These are phyloP conservation scores for Hymenoscyphus scutula DNA, from an alignment of 2,329 filamentous ascomycete species.

Conservation along the genomic window DNA sequence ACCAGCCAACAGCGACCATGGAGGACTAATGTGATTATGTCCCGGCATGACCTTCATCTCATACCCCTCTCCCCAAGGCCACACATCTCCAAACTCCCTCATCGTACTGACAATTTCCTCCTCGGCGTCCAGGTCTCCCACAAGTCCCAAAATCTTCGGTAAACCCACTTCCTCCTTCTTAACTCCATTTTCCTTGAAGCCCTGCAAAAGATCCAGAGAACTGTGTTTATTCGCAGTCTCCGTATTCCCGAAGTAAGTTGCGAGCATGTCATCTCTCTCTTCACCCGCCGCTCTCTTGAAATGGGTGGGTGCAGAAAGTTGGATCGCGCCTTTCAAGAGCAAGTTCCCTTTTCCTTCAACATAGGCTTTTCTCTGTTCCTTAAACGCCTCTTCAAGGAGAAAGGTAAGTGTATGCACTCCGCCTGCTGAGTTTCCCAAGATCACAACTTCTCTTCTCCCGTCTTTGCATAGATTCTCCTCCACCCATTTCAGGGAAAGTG, in stretches of 20 bases:
- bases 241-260: constrained; percentile 26
- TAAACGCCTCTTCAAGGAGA: constrained; percentile 26
- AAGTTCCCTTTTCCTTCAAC: constrained; percentile 14
- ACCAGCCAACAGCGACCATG: constrained; percentile 29
- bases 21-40: constrained; percentile 36
- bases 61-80: constrained; percentile 27
- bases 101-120: constrained; percentile 32
- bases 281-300: constrained; percentile 17
- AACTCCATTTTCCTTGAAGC: constrained; percentile 2
- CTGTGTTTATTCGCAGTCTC: constrained; percentile 17
- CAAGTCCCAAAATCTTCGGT: constrained; percentile 25
- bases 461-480: constrained; percentile 19
- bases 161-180: constrained; percentile 19
- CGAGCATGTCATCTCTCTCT: constrained; percentile 19
- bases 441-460: constrained; percentile 26
- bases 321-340: constrained; percentile 26
- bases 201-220: constrained; percentile 18
- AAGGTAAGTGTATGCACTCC: constrained; percentile 34
- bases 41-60: constrained; percentile 24
- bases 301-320: constrained; percentile 28
- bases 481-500: constrained; percentile 26
- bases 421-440: constrained; percentile 36
- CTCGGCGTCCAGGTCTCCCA: constrained; percentile 32
- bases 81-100: constrained; percentile 30
- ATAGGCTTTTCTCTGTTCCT: constrained; percentile 23